Evolutionary conservation across 208 protist species (phyloP).

Genomic region (Leishmania amazonensis): DNA sequence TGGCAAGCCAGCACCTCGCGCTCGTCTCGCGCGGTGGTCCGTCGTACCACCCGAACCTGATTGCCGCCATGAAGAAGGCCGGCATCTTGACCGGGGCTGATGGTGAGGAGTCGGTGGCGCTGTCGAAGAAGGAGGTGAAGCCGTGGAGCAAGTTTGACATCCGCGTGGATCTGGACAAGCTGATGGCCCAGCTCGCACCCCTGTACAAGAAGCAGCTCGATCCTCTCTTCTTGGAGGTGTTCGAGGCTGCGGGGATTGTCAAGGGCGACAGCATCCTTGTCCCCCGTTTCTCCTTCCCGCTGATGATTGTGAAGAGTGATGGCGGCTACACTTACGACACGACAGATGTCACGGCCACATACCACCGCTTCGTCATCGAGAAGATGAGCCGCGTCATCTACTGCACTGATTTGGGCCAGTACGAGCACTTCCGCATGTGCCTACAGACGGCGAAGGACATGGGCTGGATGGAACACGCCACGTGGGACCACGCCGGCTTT

Average conservation of each 20-base stretch:
- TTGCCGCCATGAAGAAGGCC: conserved; percentile 76
- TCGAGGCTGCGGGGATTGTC: conserved; percentile 70
- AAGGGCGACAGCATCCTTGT: conserved; percentile 74
- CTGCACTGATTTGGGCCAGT: conserved; percentile 96
- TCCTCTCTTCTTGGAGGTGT: conserved; percentile 76
- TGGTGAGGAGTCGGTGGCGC: conserved; percentile 71
- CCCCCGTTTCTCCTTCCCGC: conserved; percentile 91
- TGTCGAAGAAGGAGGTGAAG: conserved; percentile 92
- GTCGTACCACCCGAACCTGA: conserved; percentile 76
- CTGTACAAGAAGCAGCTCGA: conserved; percentile 80
- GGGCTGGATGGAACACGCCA: conserved; percentile 82
- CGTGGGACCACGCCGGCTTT: conserved; percentile 95
- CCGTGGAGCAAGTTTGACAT: conserved; percentile 82
- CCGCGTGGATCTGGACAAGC: conserved; percentile 84
- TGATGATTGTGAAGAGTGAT: conserved; percentile 96
- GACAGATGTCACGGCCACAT: conserved; percentile 92
- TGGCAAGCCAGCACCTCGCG: conserved; percentile 75
- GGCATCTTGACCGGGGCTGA: conserved; percentile 74
- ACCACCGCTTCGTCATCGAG: conserved; percentile 90
- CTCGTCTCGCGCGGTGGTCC: conserved; percentile 53
- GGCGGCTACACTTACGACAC: conserved; percentile 96
- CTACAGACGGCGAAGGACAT: conserved; percentile 88
- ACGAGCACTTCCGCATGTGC: conserved; percentile 94
- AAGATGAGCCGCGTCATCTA: conserved; percentile 93
- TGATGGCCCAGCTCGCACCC: conserved; percentile 70